Evolutionary conservation across 2,329 filamentous ascomycete species (phyloP), one percentile per base, ranked within the genome.

Genomic region (Parastagonospora avenae): DNA sequence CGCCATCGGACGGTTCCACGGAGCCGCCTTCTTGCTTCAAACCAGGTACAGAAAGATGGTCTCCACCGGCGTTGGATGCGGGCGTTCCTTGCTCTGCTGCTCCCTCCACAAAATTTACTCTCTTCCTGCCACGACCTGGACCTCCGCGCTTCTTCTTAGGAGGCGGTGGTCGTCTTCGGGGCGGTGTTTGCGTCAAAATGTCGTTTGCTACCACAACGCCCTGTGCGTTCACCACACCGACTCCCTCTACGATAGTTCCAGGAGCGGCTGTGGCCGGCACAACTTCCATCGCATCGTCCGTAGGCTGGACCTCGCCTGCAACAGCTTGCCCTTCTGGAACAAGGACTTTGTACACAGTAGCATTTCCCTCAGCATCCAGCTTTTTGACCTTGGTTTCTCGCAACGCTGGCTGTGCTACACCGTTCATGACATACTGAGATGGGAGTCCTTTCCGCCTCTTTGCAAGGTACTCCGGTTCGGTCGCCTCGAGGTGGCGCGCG

Each of bases 331-430:
- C 92, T 50, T 93, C 89, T 4, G 86, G 84, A 4, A 96, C 82
- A 15, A 91, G 89, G 7, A 94, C 86, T 64, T 95, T 91, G 71
- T 94, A 91, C 2, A 93, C 87, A 54, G 90, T 91, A 8, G 90
- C 82, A 62, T 93, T 93, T 19, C 92, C 92, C 19, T 80, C 82
- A 1, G 85, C 85, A 68, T 96, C 91, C 9, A 88, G 78, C 59
- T 88, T 86, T 63, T 89, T 85, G 46, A 97, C 90, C 16, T 89
- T 94, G 0, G 90, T 91, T 65, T 89, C 89, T 7, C 90, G 87
- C 63, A 94, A 90, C 4, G 63, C 60, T 27, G 64, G 58, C 24
- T 62, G 59, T 6, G 51, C 49, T 8, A 61, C 51, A 4, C 57
- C 60, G 12, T 66, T 62, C 2, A 57, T 7, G 11, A 27, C 53